phyloP scores from a whole-genome alignment of 441 rosid genomes.

The Adansonia gregorii region DNA sequence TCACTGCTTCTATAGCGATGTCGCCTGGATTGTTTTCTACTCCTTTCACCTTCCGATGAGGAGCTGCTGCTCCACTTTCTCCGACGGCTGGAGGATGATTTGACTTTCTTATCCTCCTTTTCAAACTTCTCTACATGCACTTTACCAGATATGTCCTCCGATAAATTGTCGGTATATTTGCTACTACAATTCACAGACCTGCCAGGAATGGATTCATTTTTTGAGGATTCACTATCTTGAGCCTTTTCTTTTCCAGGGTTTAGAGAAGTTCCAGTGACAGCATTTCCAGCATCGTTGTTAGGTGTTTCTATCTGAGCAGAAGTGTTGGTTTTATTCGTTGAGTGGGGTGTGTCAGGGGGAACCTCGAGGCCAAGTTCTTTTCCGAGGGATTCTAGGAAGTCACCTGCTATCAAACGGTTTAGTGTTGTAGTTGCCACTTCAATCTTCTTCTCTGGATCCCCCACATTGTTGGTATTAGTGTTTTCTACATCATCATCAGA shows the following conservation, averaged over 20 bases:
- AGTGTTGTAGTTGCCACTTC: constrained; percentile 79
- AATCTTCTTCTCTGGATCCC: constrained; percentile 66
- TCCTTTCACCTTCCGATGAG: constrained; percentile 66
- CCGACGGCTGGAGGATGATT: constrained; percentile 32
- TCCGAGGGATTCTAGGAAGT: constrained; percentile 88
- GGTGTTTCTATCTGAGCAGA: constrained; percentile 41
- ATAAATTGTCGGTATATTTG: constrained; percentile 31
- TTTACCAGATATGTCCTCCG: constrained; percentile 36
- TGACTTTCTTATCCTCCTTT: constrained; percentile 42
- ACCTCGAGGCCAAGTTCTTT: constrained; percentile 96
- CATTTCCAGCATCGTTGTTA: constrained; percentile 29
- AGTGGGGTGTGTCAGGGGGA: constrained; percentile 62
- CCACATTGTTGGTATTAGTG: constrained; percentile 30
- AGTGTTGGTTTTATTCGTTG: constrained; percentile 34
- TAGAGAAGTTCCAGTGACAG: constrained; percentile 18
- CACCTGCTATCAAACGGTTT: constrained; percentile 92
- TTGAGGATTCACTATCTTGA: constrained; percentile 23
- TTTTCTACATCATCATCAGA: constrained; percentile 54
- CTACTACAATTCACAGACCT: constrained; percentile 23
- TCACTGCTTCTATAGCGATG: constrained; percentile 50
- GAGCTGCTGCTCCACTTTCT: constrained; percentile 42
- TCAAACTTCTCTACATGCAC: constrained; percentile 27
- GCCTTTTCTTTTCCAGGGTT: constrained; percentile 28
- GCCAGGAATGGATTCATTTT: constrained; percentile 25
- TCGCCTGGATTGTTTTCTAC: constrained; percentile 51